Base-by-base conservation (phyloP, 2,329 filamentous ascomycete genomes). In the Arthroderma sp. region DNA sequence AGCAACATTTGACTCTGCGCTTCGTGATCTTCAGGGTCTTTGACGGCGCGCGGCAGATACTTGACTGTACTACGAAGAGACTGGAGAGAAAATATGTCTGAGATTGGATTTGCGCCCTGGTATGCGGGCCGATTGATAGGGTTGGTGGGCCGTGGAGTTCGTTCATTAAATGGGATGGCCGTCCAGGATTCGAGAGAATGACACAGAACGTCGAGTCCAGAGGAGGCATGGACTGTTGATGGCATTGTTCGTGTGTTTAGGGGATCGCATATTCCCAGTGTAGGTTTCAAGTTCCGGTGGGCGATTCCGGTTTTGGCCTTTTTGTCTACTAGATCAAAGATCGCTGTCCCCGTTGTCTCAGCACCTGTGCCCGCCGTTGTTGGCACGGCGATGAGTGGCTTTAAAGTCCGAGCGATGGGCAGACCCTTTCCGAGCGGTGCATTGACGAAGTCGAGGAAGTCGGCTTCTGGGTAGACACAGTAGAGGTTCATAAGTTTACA, bases 401-500 rank as follows among this genome's bases (percentile, higher is more conserved):
- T 78, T 9, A 93, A 71, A 37, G 77, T 73, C 46, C 75, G 77
- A 29, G 77, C 77, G 48, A 93, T 82, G 0, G 86, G 85, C 27
- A 77, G 66, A 3, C 91, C 91, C 50, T 83, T 86, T 48, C 91
- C 91, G 0, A 96, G 69, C 0, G 91, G 91, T 0, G 89, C 89
- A 58, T 96, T 96, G 63, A 98, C 91, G 56, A 98, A 98, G 70
- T 98, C 89, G 32, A 96, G 73, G 60, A 98, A 95, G 55, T 91
- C 85, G 31, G 89, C 89, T 5, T 95, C 83, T 0, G 88, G 88
- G 60, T 87, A 95, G 50, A 78, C 81, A 1, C 82, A 84, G 68
- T 96, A 96, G 0, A 98, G 74, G 60, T 98, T 98, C 88, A 98
- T 96, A 46, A 98, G 74, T 66, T 98, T 98, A 44, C 91, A 89